Evolutionary conservation across 306 rosid genomes (phyloP).

Genomic region (Myrica gale): DNA sequence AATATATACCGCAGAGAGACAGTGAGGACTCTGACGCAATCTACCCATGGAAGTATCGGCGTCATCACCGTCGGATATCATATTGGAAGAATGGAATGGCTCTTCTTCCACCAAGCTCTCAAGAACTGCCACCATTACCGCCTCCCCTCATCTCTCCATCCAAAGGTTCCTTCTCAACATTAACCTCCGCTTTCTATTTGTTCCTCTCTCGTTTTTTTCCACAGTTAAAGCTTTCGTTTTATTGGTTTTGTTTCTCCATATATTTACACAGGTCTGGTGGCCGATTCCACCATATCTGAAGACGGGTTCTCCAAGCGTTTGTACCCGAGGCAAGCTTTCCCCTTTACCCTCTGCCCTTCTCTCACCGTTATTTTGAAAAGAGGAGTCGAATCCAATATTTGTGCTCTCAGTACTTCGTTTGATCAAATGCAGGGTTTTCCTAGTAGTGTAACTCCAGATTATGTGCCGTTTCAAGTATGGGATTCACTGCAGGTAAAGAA

Average conservation of each 20-base stretch:
- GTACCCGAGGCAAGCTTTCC: conserved; percentile 78
- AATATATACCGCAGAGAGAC: conserved; percentile 36
- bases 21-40: neutral
- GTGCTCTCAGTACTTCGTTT: neutral
- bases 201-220: neutral
- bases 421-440: conserved; percentile 72
- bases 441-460: conserved; percentile 89
- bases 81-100: conserved; percentile 88
- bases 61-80: conserved; percentile 25
- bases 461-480: conserved; percentile 92
- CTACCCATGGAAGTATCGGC: conserved; percentile 41
- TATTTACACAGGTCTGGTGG: conserved; percentile 53
- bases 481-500: conserved; percentile 76
- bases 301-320: conserved; percentile 78
- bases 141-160: conserved; percentile 55
- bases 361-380: neutral
- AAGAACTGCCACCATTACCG: conserved; percentile 70
- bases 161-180: conserved; percentile 42
- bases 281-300: conserved; percentile 65
- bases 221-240: neutral
- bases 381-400: neutral
- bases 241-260: neutral
- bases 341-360: neutral
- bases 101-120: conserved; percentile 75
- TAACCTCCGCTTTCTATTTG: neutral